Evolutionary conservation across 176 grass and related monocot genomes (phyloP), one percentile per base, ranked within the genome.

Genomic region (Raddia guianensis): DNA sequence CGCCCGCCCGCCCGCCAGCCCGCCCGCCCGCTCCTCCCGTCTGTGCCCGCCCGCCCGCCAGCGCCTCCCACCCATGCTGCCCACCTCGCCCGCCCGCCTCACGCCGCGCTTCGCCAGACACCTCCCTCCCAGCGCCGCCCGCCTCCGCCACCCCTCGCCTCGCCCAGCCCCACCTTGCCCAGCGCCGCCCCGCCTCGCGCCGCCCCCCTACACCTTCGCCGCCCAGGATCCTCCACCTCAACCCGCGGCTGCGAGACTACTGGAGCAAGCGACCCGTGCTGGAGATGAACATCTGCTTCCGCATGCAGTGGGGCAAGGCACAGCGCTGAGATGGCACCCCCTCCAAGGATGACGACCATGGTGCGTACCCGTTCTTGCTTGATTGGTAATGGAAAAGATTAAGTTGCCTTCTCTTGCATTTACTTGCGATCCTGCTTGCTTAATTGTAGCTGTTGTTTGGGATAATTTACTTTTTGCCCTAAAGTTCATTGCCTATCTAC

Each of bases 191-290:
- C n/a, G n/a, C n/a, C n/a, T n/a, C n/a, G 27, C 27, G 27, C 27
- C 27, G 27, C 27, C 27, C n/a, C 27, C 27, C 27, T 27, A 1
- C 27, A 1, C 27, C 27, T 27, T 27, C 27, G 15, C 92, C 96
- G 62, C 96, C 96, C 12, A 91, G 93, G 89, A 93, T 98, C 80
- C 81, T 98, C 40, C 96, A 98, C 74, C 78, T 98, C 64, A 98
- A 98, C 79, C 96, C 92, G 13, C 87, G 92, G 42, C 55, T 95
- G 49, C 87, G 76, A 10, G 92, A 92, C 6, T 92, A 98, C 77
- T 98, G 92, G 96, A 95, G 96, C 27, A 37, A 85, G 7, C 87
- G 80, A 4, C 92, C 92, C 10, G 83, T 98, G 72, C 68, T 98
- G 14, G 96, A 98, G 79, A 91, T 93, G 51, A 98, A 98, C 79